Base-by-base conservation (phyloP, 2,329 filamentous ascomycete genomes). In the Septoria petroselini region DNA sequence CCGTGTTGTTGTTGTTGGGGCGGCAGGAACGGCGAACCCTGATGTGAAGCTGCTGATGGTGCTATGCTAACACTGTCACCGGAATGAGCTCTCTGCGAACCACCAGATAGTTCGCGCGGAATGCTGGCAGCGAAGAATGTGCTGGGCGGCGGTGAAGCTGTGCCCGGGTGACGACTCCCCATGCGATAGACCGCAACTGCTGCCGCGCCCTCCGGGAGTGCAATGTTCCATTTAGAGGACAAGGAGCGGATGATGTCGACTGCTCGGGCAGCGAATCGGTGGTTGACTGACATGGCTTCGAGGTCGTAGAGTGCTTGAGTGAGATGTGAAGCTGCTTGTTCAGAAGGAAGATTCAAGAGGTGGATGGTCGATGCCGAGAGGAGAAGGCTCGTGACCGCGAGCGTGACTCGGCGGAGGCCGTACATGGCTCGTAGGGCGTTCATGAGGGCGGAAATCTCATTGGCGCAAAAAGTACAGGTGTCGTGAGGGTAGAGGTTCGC, bases 401-500 rank as follows among this genome's bases (percentile, higher is more conserved):
- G 58, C 12, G 67, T 64, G 4, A 71, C 67, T 1, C 68, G 65
- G 35, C 73, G 68, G 30, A 75, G 62, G 14, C 68, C 65, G 53
- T 76, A 76, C 54, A 71, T 63, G n/a, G 64, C 62, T 18, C 73
- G 70, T 41, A 76, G 71, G 11, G 68, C 62, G 30, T 68, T 68
- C 50, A 72, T 63, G 3, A 76, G 61, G 4, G 61, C 62, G 1
- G 73, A 71, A 1, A 75, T 71, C 44, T 69, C 68, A 50, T 73
- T 74, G 2, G 73, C 72, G 35, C 68, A 70, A 34, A 68, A 66
- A n/a, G 76, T 76, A 66, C 84, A 88, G 12, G 86, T 79, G 54
- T 86, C 82, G 31, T 79, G 77, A 6, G 85, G 84, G 3, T 75
- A 73, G 2, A 87, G 72, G 43, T 78, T 77, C 6, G 82, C 85